phyloP scores from a whole-genome alignment of 352 stramenopile species.

The Pythium insidiosum region DNA sequence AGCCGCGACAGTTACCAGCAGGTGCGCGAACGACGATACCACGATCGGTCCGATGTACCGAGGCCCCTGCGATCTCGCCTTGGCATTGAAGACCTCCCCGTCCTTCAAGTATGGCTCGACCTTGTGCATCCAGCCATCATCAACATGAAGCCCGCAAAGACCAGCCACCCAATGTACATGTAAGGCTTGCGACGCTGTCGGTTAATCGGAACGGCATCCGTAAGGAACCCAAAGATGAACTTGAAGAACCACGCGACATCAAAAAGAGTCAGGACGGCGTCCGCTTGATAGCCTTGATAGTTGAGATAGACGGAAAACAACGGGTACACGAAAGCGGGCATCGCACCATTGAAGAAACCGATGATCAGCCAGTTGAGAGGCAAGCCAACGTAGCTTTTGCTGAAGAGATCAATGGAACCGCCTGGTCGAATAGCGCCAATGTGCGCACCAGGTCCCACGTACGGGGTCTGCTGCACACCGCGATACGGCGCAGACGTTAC shows the following conservation, averaged over 20 bases:
- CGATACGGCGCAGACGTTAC: too few species aligned
- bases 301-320: slow-evolving; percentile 17
- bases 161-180: slow-evolving; percentile 20
- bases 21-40: slow-evolving; percentile 2
- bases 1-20: slow-evolving; percentile 1
- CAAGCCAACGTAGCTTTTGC: slow-evolving; percentile 7
- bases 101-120: background rate
- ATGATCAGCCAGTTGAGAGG: slow-evolving; percentile 18
- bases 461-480: too few species aligned
- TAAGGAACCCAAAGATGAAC: slow-evolving; percentile 19
- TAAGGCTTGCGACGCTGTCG: slow-evolving; percentile 22
- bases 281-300: slow-evolving; percentile 4
- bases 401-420: slow-evolving; percentile 1
- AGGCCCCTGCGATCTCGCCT: background rate
- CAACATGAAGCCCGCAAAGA: slow-evolving; percentile 10
- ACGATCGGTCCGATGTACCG: slow-evolving; percentile 5
- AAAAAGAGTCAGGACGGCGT: slow-evolving; percentile 2
- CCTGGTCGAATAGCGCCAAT: slow-evolving; percentile 7
- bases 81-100: background rate
- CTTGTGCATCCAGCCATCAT: slow-evolving; percentile 10
- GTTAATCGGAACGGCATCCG: slow-evolving; percentile 17
- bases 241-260: slow-evolving; percentile 15
- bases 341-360: slow-evolving; percentile 18
- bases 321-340: slow-evolving; percentile 10
- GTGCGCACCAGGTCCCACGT: background rate